Evolutionary conservation across 441 rosid species (phyloP).

Genomic region (Erodium moschatum): DNA sequence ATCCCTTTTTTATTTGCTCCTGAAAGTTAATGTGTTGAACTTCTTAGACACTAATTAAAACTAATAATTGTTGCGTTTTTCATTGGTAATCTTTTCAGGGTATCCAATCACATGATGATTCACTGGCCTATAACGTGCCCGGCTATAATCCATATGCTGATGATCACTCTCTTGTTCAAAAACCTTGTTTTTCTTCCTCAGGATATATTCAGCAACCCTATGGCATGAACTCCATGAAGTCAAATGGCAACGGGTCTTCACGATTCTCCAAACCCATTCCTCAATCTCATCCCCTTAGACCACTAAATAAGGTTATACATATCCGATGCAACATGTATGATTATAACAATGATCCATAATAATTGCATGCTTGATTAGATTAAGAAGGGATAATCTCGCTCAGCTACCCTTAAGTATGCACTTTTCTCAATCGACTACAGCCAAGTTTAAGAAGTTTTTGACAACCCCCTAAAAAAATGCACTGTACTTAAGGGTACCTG

Average conservation of each 20-base stretch:
- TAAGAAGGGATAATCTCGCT: no score
- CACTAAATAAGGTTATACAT: conserved; percentile 35
- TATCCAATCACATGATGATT: conserved; percentile 39
- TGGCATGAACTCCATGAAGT: conserved; percentile 3
- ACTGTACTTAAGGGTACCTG: no score
- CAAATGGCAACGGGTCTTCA: conserved; percentile 26
- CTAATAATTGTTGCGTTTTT: background rate
- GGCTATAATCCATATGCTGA: conserved; percentile 41
- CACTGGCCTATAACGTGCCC: conserved; percentile 36
- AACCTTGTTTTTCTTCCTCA: conserved; percentile 33
- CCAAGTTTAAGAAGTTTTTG: no score
- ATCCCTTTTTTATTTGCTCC: conserved; percentile 10
- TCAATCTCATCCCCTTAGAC: conserved; percentile 27
- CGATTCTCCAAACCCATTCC: conserved; percentile 26
- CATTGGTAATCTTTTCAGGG: conserved; percentile 31
- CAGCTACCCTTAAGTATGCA: no score
- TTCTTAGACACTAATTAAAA: background rate
- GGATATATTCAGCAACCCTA: conserved; percentile 38
- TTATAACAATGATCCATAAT: background rate
- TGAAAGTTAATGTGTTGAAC: background rate
- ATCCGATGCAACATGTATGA: conserved; percentile 4
- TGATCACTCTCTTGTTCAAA: conserved; percentile 38
- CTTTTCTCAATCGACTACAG: no score
- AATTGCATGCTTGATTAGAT: background rate
- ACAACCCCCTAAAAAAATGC: no score